Percentiles rank a stretch among this genome's conserved stretches.
These are phyloP conservation scores for Mycena epipterygia DNA, from an alignment of 768 basidiomycete genomes.

Conservation along the genomic window DNA sequence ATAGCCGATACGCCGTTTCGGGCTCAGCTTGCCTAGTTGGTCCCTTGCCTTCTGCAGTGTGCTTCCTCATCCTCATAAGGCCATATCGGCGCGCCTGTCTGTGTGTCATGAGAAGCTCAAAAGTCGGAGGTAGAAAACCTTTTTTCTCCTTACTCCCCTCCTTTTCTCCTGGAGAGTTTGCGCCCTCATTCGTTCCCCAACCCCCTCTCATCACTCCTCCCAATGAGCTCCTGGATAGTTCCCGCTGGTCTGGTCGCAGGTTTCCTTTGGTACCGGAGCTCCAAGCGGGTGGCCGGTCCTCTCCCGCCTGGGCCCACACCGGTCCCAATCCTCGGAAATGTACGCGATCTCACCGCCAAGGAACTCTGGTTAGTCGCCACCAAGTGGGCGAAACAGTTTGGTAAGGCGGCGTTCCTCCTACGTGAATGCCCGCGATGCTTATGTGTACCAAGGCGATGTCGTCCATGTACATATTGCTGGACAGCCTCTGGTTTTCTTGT, in stretches of 20 bases:
- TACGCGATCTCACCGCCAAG: slow-evolving; percentile 68
- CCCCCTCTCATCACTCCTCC: slow-evolving; percentile 23
- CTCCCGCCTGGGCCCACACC: slow-evolving; percentile 80
- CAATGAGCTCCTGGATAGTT: slow-evolving; percentile 23
- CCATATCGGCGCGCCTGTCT: too few species aligned
- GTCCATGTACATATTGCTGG: slow-evolving; percentile 77
- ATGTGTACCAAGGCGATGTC: slow-evolving; percentile 65
- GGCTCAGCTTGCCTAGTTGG: too few species aligned
- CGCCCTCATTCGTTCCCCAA: too few species aligned
- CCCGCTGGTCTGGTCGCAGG: slow-evolving; percentile 54
- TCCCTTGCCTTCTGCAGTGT: too few species aligned
- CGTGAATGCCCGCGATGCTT: slow-evolving; percentile 24
- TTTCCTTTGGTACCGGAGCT: slow-evolving; percentile 59
- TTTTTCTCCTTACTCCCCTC: too few species aligned
- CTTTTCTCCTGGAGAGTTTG: too few species aligned
- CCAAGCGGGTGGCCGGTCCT: slow-evolving; percentile 55
- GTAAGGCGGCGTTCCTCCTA: slow-evolving; percentile 50
- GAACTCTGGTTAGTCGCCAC: slow-evolving; percentile 76
- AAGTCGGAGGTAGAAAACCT: too few species aligned
- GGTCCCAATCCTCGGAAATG: slow-evolving; percentile 74
- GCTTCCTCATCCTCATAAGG: too few species aligned
- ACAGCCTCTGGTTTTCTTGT: slow-evolving; percentile 72
- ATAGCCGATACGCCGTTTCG: too few species aligned
- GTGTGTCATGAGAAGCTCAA: too few species aligned
- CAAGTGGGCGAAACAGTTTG: slow-evolving; percentile 74